phyloP scores from a whole-genome alignment of 78 protist genomes.

The Dictyostelium capitatum region DNA sequence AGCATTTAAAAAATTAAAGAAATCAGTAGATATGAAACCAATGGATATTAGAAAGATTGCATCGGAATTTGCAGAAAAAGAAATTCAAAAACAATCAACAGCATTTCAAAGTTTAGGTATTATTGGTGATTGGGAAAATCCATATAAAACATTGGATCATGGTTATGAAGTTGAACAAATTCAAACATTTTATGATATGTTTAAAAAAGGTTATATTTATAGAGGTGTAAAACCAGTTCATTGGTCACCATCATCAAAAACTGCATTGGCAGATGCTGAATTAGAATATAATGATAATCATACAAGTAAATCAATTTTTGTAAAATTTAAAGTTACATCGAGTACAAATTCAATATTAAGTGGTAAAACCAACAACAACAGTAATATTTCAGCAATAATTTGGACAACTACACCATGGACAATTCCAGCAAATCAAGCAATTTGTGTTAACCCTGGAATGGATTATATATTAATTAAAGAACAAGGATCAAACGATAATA shows the following conservation, averaged over 20 bases:
- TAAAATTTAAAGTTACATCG: slow-evolving; percentile 62
- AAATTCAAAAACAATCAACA: slow-evolving; percentile 59
- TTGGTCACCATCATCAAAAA: slow-evolving; percentile 95
- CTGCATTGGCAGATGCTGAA: slow-evolving; percentile 98
- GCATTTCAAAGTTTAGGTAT: slow-evolving; percentile 77
- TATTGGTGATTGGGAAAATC: slow-evolving; percentile 92
- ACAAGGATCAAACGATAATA: background rate
- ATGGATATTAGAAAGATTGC: slow-evolving; percentile 77
- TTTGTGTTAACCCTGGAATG: slow-evolving; percentile 62
- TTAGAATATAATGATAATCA: slow-evolving; percentile 93
- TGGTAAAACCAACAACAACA: too few relatives aligned
- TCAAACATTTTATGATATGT: slow-evolving; percentile 86
- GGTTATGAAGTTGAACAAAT: slow-evolving; percentile 92
- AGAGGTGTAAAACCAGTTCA: slow-evolving; percentile 94
- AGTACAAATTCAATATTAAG: too few relatives aligned
- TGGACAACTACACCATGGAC: slow-evolving; percentile 99
- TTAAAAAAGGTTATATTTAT: slow-evolving; percentile 87
- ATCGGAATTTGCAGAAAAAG: slow-evolving; percentile 73
- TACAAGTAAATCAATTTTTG: slow-evolving; percentile 85
- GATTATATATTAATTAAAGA: slow-evolving; percentile 58
- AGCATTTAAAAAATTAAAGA: slow-evolving; percentile 79
- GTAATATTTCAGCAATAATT: slow-evolving; percentile 72
- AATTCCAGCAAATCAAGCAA: slow-evolving; percentile 93
- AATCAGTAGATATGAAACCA: slow-evolving; percentile 34
- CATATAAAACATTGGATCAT: slow-evolving; percentile 88